Evolutionary conservation across 257 asterid species (phyloP).

Genomic region (Solanum chiquidenum): DNA sequence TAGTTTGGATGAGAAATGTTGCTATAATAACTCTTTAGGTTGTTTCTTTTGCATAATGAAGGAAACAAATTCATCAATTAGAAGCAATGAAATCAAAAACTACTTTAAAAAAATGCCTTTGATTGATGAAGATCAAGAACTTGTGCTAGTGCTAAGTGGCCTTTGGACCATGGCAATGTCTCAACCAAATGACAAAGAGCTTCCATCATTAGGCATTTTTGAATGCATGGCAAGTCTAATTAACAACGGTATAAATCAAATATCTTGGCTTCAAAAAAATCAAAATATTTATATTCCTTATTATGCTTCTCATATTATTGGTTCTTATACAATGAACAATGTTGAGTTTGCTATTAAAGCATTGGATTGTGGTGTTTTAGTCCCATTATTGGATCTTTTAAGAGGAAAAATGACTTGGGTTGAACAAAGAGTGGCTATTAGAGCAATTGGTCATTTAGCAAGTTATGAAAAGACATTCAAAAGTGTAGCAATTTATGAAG

Average conservation of each 20-base stretch:
- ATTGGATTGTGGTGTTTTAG: conserved; percentile 43
- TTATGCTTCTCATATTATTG: conserved; percentile 80
- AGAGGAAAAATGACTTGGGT: conserved; percentile 82
- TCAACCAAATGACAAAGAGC: conserved; percentile 40
- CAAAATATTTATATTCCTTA: conserved; percentile 68
- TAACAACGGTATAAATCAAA: conserved; percentile 30
- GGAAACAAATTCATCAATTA: conserved; percentile 31
- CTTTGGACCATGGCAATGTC: conserved; percentile 74
- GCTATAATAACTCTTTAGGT: conserved; percentile 10
- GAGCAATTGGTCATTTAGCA: conserved; percentile 81
- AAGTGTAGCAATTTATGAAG: conserved; percentile 28
- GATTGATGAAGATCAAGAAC: conserved; percentile 46
- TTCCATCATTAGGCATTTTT: conserved; percentile 58
- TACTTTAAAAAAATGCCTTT: conserved; percentile 28
- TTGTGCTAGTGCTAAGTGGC: conserved; percentile 52
- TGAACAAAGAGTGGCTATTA: conserved; percentile 76
- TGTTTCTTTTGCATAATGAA: conserved; percentile 75
- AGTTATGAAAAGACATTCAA: conserved; percentile 52
- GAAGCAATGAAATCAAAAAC: conserved; percentile 21
- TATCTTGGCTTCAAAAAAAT: conserved; percentile 42
- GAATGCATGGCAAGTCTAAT: conserved; percentile 55
- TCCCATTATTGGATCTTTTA: conserved; percentile 55
- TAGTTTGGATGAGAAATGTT: conserved; percentile 3
- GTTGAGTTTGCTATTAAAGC: conserved; percentile 40
- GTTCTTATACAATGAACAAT: conserved; percentile 60